Conservation (phyloP, 2,329 filamentous ascomycete species). For the Diaporthe sp. region DNA sequence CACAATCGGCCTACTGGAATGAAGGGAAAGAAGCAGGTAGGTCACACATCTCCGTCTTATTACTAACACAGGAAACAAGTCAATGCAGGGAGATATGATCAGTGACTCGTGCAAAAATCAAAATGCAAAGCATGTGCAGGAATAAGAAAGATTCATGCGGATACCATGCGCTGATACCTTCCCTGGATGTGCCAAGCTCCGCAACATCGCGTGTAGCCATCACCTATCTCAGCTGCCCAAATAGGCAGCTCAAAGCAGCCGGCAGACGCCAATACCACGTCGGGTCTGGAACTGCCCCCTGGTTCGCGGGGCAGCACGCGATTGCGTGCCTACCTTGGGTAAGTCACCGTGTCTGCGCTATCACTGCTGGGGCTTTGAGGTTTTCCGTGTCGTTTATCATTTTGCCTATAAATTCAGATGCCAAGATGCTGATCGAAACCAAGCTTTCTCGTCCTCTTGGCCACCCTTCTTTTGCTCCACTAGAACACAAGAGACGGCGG, state of each 20-base stretch:
- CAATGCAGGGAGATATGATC: neutral
- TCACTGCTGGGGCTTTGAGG: neutral
- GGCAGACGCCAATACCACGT: neutral
- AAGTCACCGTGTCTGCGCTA: neutral
- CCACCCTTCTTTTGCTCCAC: constrained; percentile 17
- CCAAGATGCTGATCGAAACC: neutral
- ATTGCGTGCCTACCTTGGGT: neutral
- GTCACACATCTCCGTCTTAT: rapidly evolving
- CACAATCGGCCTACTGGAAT: neutral
- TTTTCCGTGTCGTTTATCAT: neutral
- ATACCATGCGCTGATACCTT: neutral
- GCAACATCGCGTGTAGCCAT: neutral
- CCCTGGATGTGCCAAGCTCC: neutral
- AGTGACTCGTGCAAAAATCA: neutral
- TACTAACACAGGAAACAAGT: neutral
- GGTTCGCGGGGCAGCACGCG: neutral
- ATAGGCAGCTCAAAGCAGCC: constrained; percentile 16
- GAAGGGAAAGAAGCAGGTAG: neutral
- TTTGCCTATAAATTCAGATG: neutral
- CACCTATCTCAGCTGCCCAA: neutral
- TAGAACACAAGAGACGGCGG: neutral
- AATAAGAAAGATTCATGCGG: neutral
- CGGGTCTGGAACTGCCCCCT: neutral
- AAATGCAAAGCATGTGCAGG: neutral
- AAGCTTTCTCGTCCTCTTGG: constrained; percentile 5